Evolutionary conservation across 2,329 filamentous ascomycete genomes (phyloP), one percentile per base, ranked within the genome.

Genomic region (Fusarium succisae): DNA sequence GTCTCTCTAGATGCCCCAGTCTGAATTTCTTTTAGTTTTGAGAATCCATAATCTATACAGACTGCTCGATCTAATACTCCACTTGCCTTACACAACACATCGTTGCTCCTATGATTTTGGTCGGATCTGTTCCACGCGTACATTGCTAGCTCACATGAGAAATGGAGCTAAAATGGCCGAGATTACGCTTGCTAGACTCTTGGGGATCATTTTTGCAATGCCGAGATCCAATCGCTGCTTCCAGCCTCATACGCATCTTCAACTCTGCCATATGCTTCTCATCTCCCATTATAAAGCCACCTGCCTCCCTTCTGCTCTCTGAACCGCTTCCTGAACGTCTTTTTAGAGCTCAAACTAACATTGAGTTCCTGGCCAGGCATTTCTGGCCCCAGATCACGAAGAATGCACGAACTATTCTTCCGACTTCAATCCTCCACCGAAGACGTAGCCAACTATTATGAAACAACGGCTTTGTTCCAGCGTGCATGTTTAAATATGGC

Each of bases 241-340:
- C 6, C 30, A 35, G 12, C 7, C 30, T 20, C 17, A 20, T 24
- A 11, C n/a, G 17, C n/a, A 14, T 26, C 9, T 8, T 53, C 32
- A 5, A 13, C 3, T 17, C 50, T n/a, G 4, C 15, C 20, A n/a
- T 41, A 8, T 18, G 13, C 37, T 28, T 9, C 8, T 5, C 26
- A 18, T 14, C 24, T 7, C 11, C 18, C 4, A 4, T 18, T n/a
- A 14, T n/a, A 18, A 55, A 28, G 14, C 8, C 20, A 14, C 13
- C 3, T 22, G 9, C 9, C 15, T 22, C 15, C 6, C 10, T 41
- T 41, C 15, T 30, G 5, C 24, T 41, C 1, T 6, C 4, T 6
- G 4, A 30, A 30, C 20, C 1, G 6, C 15, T 3, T 18, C 3
- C 6, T 8, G 18, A n/a, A 18, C 6, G 11, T 9, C 1, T 0